Percentiles rank a stretch among this genome's conserved stretches.
Conservation (phyloP, 305 asterid species). For the Fraxinus ornus region DNA sequence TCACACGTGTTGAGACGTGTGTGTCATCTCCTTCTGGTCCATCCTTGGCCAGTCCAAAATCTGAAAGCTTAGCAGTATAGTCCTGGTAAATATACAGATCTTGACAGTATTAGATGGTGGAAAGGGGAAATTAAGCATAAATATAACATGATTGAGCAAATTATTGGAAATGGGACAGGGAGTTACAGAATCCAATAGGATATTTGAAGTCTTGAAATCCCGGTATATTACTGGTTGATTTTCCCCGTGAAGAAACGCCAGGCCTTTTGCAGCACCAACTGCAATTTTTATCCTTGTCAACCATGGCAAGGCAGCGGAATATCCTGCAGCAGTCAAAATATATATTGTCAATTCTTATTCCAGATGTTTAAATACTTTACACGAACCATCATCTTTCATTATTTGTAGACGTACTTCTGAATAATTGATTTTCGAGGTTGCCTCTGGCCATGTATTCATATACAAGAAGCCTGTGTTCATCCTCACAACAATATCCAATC, state of each 20-base stretch:
- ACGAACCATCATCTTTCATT: not conserved
- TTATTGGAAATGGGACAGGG: not conserved
- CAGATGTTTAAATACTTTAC: not conserved
- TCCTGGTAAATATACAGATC: conserved; percentile 37
- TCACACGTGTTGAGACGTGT: conserved; percentile 70
- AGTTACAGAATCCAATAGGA: conserved; percentile 68
- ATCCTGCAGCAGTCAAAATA: conserved; percentile 40
- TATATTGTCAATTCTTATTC: not conserved
- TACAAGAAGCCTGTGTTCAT: conserved; percentile 74
- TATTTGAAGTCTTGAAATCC: conserved; percentile 80
- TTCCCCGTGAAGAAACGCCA: conserved; percentile 84
- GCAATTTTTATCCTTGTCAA: conserved; percentile 71
- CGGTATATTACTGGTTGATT: conserved; percentile 77
- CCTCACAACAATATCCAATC: conserved; percentile 87
- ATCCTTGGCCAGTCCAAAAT: conserved; percentile 84
- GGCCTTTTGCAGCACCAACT: conserved; percentile 79
- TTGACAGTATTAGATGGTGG: not conserved
- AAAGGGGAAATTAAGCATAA: not conserved
- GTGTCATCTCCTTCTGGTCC: conserved; percentile 87
- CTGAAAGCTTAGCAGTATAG: conserved; percentile 63
- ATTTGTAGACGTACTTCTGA: conserved; percentile 44
- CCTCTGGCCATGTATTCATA: conserved; percentile 88
- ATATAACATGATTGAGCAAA: not conserved
- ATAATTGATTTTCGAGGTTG: conserved; percentile 70
- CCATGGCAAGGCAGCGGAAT: conserved; percentile 63